Base-by-base conservation (phyloP, 345 rosid genomes). In the Viola odorata region DNA sequence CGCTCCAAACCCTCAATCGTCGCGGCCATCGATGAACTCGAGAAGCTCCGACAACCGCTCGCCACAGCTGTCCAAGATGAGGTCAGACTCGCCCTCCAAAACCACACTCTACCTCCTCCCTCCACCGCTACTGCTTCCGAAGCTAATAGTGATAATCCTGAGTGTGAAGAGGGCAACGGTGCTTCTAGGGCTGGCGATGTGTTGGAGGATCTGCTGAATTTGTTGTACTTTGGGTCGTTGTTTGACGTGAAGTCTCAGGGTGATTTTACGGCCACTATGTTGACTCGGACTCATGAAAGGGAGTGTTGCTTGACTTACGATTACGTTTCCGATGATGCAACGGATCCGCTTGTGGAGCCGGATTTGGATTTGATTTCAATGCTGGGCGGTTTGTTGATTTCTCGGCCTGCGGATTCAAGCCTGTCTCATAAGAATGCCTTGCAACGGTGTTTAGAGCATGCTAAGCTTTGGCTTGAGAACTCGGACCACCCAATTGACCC, bases 221-320 rank as follows among this genome's bases (percentile, higher is more conserved):
- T 94, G 54, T 68, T 95, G 45, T 95, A 95, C 62, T 88, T 95
- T 37, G 91, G 95, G 42, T 82, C 89, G 0, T 58, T 95, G 62
- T 91, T 95, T 51, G 94, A 88, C 39, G 95, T 91, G 48, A 91
- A 78, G 76, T 75, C 87, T 13, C 97, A 88, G 85, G 79, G 61
- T 39, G 99, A 91, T 49, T 85, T 83, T 61, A 71, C 92, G 5
- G 81, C 92, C 48, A 85, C 80, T 58, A 86, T 86, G 92, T 65
- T 86, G 73, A 85, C 91, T 41, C 79, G 92, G 76, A 86, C 86
- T 3, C 95, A 88, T 61, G 99, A 91, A 85, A 74, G 97, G 41
- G 87, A 89, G 0, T 88, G 89, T 63, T 95, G 99, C 76, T 76
- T 91, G 87, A 78, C 89, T 23, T 95, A 95, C 57, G 99, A 95